phyloP scores from a whole-genome alignment of 2,329 filamentous ascomycete genomes.

The Seiridium unicorne region DNA sequence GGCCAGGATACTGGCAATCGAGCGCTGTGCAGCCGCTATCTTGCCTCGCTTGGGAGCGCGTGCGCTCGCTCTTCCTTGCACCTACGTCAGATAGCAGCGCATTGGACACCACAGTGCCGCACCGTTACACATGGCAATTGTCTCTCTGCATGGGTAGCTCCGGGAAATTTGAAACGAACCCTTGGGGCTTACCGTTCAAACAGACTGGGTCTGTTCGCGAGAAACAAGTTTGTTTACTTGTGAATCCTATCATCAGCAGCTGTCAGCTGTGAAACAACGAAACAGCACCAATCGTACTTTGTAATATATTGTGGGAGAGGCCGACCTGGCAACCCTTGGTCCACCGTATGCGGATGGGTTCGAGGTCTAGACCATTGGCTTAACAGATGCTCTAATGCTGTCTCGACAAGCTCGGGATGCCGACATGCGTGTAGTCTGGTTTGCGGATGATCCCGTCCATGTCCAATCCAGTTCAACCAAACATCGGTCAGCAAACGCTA shows the following conservation, averaged over 20 bases:
- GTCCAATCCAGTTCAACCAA: too few relatives aligned
- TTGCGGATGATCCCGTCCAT: too few relatives aligned
- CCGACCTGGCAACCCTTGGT: neutral
- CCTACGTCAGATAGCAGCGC: neutral
- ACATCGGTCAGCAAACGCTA: too few relatives aligned
- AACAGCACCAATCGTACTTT: neutral
- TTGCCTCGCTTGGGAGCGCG: neutral
- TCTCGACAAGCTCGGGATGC: too few relatives aligned
- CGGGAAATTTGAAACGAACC: slow-evolving; percentile 6
- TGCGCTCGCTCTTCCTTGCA: neutral
- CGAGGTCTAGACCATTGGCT: neutral
- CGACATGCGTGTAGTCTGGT: too few relatives aligned
- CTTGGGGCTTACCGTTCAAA: slow-evolving; percentile 6
- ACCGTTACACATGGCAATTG: slow-evolving; percentile 5
- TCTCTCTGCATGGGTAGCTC: slow-evolving; percentile 7
- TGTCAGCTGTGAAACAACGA: neutral
- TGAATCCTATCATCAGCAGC: neutral
- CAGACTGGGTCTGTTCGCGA: slow-evolving; percentile 3
- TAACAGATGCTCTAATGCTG: too few relatives aligned
- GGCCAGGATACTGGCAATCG: neutral
- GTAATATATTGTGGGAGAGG: neutral
- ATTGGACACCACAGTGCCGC: neutral
- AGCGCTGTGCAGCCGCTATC: neutral
- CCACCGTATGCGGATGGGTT: neutral
- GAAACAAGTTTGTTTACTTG: slow-evolving; percentile 6